Percentiles rank a stretch among this genome's conserved stretches.
Conservation (phyloP, 495 filamentous ascomycete species). For the Sabuloglossum arenarium region DNA sequence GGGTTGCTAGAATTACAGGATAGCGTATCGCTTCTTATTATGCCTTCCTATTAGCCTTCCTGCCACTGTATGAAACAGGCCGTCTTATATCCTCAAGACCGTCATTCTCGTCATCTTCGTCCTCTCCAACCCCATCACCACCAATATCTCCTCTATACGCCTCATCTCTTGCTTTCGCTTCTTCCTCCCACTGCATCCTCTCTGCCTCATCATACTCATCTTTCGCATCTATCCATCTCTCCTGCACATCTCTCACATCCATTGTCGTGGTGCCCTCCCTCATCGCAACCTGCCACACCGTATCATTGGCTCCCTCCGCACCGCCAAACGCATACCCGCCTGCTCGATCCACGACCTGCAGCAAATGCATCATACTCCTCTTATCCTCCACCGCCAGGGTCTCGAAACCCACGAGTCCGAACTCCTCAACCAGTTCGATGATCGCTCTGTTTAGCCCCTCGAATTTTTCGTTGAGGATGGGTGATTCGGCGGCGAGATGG, state of each 20-base stretch:
- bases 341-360: slow-evolving; percentile 73
- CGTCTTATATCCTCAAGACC: slow-evolving; percentile 18
- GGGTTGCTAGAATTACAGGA: not conserved
- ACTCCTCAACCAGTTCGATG: slow-evolving; percentile 67
- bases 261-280: slow-evolving; percentile 59
- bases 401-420: slow-evolving; percentile 75
- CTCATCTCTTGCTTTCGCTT: slow-evolving; percentile 23
- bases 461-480: slow-evolving; percentile 45
- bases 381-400: slow-evolving; percentile 92
- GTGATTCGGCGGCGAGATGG: slow-evolving; percentile 40
- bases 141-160: slow-evolving; percentile 16
- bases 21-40: not conserved
- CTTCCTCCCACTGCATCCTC: slow-evolving; percentile 45
- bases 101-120: slow-evolving; percentile 15
- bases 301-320: slow-evolving; percentile 82
- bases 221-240: slow-evolving; percentile 80
- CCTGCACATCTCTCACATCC: slow-evolving; percentile 76
- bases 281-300: slow-evolving; percentile 85
- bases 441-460: slow-evolving; percentile 67
- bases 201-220: slow-evolving; percentile 77
- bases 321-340: slow-evolving; percentile 84
- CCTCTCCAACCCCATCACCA: slow-evolving; percentile 9
- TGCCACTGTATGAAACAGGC: not conserved
- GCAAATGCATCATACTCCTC: slow-evolving; percentile 78
- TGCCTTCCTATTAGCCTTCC: not conserved